Percentiles rank a stretch among this genome's conserved stretches.
Conservation (phyloP, 2,329 filamentous ascomycete genomes). For the Dothiorella sarmentorum region DNA sequence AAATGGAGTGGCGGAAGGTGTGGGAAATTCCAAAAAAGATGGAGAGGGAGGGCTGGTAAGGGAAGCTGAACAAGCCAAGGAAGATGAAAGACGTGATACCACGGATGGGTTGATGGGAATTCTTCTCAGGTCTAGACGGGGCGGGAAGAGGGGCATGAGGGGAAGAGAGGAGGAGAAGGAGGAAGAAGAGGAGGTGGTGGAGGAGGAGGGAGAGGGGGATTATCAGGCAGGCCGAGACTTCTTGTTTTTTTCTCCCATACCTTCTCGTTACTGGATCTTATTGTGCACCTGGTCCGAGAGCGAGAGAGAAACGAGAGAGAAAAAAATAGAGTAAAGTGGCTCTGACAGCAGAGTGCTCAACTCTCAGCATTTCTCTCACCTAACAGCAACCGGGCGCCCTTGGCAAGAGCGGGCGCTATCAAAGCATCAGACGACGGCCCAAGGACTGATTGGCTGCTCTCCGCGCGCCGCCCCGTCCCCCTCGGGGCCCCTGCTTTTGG, state of each 20-base stretch:
- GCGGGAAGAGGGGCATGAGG: background rate
- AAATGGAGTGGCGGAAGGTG: too few species aligned
- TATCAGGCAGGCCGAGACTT: background rate
- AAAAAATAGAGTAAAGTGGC: too few species aligned
- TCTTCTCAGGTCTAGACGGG: background rate
- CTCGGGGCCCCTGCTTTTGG: slow-evolving; percentile 4
- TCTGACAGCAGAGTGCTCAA: slow-evolving; percentile 7
- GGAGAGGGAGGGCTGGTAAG: too few species aligned
- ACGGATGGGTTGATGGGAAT: too few species aligned
- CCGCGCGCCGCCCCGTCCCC: too few species aligned
- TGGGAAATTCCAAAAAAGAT: too few species aligned
- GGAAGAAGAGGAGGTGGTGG: too few species aligned
- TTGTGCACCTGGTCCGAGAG: background rate
- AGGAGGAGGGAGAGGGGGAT: background rate
- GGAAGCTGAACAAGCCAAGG: too few species aligned
- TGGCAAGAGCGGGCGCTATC: background rate
- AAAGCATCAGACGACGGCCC: slow-evolving; percentile 5
- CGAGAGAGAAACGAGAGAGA: background rate
- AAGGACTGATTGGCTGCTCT: background rate
- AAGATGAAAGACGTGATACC: too few species aligned
- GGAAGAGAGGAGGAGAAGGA: background rate
- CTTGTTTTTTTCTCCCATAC: background rate
- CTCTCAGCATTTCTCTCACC: slow-evolving; percentile 6
- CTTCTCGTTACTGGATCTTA: background rate
- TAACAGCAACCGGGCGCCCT: slow-evolving; percentile 6